phyloP scores from a whole-genome alignment of 2,329 filamentous ascomycete genomes.

The Monosporascus sp. region DNA sequence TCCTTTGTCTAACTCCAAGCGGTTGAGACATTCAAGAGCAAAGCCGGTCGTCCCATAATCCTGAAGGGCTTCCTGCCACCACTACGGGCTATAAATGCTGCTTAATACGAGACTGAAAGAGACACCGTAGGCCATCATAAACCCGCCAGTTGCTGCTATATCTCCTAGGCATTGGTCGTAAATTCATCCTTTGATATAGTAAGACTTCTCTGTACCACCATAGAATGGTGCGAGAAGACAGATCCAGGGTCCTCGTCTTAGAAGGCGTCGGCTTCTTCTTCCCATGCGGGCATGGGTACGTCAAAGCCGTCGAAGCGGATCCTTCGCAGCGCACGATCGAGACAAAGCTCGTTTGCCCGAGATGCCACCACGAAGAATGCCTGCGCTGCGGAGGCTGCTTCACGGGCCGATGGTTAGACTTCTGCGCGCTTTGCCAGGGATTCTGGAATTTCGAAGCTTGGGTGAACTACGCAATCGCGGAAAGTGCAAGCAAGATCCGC shows the following conservation, averaged over 20 bases:
- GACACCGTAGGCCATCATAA: too few species aligned
- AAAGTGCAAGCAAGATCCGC: conserved; percentile 30
- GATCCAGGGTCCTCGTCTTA: not conserved
- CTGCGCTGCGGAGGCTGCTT: not conserved
- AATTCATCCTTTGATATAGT: too few species aligned
- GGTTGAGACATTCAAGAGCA: too few species aligned
- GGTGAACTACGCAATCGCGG: conserved; percentile 24
- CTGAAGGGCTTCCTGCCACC: too few species aligned
- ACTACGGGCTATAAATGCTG: too few species aligned
- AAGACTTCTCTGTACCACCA: too few species aligned
- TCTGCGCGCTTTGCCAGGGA: conserved; percentile 1
- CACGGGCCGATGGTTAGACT: not conserved
- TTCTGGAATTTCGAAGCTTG: conserved; percentile 3
- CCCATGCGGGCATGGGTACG: conserved; percentile 7
- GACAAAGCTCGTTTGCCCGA: conserved; percentile 1
- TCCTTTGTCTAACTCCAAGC: too few species aligned
- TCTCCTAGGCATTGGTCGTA: too few species aligned
- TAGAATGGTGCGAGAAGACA: not conserved
- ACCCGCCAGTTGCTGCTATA: too few species aligned
- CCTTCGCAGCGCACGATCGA: not conserved
- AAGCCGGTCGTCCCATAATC: too few species aligned
- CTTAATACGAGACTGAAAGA: too few species aligned
- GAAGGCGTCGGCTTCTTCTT: conserved; percentile 8
- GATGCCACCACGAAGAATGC: conserved; percentile 1
- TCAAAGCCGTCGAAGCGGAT: not conserved